Base-by-base conservation (phyloP, 352 stramenopile genomes). In the Aphanomyces stellatus region DNA sequence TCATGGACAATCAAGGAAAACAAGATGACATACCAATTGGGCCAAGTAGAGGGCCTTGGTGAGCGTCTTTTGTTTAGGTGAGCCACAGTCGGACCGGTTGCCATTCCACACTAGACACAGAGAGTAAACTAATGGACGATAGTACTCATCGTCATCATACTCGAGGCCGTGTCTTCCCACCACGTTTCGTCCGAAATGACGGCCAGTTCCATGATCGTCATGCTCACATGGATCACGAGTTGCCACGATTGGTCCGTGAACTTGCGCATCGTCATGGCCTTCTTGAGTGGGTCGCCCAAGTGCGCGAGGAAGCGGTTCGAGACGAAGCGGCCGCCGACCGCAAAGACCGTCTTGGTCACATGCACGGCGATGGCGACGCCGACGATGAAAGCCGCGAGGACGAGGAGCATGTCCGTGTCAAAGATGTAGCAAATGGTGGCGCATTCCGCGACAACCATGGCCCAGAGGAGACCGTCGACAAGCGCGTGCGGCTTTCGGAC, bases 171-270 rank as follows among this genome's bases (percentile, higher is more conserved):
- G 72, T 93, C 81, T 19, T 88, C 59, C 86, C 85, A 95, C 86
- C 83, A 93, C 25, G 74, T 80, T 69, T 93, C 80, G 72, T 91
- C 81, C 35, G 75, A 78, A 27, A 94, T 79, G 62, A 94, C 79
- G 55, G 8, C 25, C 19, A 24, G 40, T 64, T 94, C 87, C 63
- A 91, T 88, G 70, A 90, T 78, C 15, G 85, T 85, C 85, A 96
- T 93, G 24, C 75, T 84, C 34, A 79, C 74, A 71, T 96, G 87
- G 72, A 94, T 90, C 46, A 68, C 79, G 22, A 95, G 73, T 69
- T 94, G 87, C 87, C 87, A 96, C 27, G 84, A 91, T 79, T 96
- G 87, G 65, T 94, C 86, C 43, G 77, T 88, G 81, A 87, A 96
- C 71, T 96, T 96, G 69, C 91, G 89, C 81, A 92, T 89, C 34